phyloP scores from a whole-genome alignment of 345 rosid genomes.

The Camelina hispida region DNA sequence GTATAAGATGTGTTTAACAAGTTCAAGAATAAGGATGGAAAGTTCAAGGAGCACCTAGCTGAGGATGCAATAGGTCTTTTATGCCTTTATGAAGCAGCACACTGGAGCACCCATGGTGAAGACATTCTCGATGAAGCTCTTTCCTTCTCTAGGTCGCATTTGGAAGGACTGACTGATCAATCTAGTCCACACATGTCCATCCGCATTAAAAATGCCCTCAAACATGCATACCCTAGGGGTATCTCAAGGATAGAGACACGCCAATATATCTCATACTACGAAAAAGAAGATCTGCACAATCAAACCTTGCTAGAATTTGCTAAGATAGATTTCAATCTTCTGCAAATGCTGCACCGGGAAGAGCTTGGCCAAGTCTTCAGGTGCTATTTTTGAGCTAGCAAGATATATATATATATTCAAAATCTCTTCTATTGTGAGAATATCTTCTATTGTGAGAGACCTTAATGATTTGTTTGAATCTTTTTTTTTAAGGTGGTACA shows the following conservation, averaged over 20 bases:
- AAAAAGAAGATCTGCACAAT: not conserved
- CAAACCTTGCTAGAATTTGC: constrained; percentile 34
- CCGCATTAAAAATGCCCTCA: constrained; percentile 30
- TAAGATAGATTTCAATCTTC: constrained; percentile 23
- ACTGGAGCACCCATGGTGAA: constrained; percentile 27
- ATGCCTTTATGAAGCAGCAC: constrained; percentile 34
- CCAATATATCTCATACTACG: constrained; percentile 32
- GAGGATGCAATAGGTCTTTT: constrained; percentile 22
- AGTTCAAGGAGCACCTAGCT: constrained; percentile 6
- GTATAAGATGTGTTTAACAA: constrained; percentile 30
- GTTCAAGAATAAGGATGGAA: constrained; percentile 20
- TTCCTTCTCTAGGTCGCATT: constrained; percentile 18
- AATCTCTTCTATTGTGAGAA: not conserved
- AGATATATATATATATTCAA: not conserved
- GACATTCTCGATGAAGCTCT: constrained; percentile 30
- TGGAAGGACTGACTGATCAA: not conserved
- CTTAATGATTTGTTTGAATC: not conserved
- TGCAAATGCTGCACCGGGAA: not conserved
- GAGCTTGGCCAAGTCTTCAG: constrained; percentile 28
- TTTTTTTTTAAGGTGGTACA: constrained; percentile 17
- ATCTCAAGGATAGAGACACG: constrained; percentile 31
- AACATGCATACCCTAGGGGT: constrained; percentile 29
- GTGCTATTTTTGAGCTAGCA: not conserved
- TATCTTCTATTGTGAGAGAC: not conserved
- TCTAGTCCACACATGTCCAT: constrained; percentile 14